phyloP scores from a whole-genome alignment of 208 protist genomes.

The Trypanosomatidae sp. region DNA sequence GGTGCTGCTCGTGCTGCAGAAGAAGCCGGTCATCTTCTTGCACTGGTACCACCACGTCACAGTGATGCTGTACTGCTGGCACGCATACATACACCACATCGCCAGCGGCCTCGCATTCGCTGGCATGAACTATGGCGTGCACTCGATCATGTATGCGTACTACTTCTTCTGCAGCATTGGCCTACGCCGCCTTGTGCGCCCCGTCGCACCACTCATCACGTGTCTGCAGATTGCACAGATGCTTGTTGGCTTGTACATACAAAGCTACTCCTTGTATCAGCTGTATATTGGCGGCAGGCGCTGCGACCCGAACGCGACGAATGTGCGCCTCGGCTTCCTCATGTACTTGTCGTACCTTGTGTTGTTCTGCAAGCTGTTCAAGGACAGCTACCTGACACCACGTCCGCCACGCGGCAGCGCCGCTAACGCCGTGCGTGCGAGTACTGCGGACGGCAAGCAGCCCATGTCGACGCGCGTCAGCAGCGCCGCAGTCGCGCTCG shows the following conservation, averaged over 20 bases:
- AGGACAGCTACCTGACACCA: constrained; percentile 69
- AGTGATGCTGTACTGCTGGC: constrained; percentile 88
- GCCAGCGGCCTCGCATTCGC: constrained; percentile 68
- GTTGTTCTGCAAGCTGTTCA: constrained; percentile 83
- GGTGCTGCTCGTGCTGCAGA: constrained; percentile 68
- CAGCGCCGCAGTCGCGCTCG: too few species aligned
- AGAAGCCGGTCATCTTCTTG: constrained; percentile 78
- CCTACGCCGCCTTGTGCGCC: constrained; percentile 37
- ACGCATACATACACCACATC: constrained; percentile 34
- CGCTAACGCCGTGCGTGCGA: too few species aligned
- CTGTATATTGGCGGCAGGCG: constrained; percentile 18
- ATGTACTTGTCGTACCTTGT: constrained; percentile 91
- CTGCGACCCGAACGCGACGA: constrained; percentile 43
- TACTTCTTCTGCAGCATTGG: constrained; percentile 74
- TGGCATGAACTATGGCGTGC: constrained; percentile 91
- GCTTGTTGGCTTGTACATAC: constrained; percentile 66
- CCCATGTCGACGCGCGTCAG: too few species aligned
- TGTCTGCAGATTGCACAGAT: constrained; percentile 88
- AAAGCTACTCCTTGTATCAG: constrained; percentile 17
- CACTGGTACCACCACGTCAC: constrained; percentile 93
- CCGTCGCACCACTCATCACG: constrained; percentile 75
- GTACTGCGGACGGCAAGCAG: too few species aligned
- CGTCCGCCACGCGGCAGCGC: too few species aligned
- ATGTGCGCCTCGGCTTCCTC: constrained; percentile 37
- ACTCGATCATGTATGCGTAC: constrained; percentile 93